Conservation (phyloP, 768 basidiomycete species). For the Kwoniella europaea region DNA sequence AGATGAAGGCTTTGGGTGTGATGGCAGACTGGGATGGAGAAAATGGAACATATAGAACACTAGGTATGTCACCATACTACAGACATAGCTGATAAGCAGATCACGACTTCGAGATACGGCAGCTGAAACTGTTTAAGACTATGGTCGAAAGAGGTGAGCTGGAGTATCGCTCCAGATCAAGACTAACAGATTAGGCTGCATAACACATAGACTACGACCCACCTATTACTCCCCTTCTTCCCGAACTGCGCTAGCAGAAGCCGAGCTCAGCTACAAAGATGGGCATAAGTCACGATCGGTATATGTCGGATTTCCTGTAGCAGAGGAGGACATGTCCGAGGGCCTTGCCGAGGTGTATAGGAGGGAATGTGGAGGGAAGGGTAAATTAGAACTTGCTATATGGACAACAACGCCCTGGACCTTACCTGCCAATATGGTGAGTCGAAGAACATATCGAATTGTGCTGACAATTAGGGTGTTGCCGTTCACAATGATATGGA, state of each 20-base stretch:
- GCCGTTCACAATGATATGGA: slow-evolving; percentile 75
- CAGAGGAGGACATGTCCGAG: slow-evolving; percentile 43
- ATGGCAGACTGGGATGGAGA: slow-evolving; percentile 85
- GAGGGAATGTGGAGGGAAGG: slow-evolving; percentile 11
- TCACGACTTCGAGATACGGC: slow-evolving; percentile 82
- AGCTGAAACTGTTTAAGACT: slow-evolving; percentile 78
- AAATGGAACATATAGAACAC: slow-evolving; percentile 73
- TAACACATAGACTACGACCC: slow-evolving; percentile 84
- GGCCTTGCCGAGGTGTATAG: slow-evolving; percentile 34
- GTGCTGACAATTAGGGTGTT: slow-evolving; percentile 68
- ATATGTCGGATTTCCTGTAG: slow-evolving; percentile 79
- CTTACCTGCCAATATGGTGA: slow-evolving; percentile 89
- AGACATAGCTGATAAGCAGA: slow-evolving; percentile 62
- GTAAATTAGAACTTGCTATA: slow-evolving; percentile 68
- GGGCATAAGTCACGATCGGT: slow-evolving; percentile 85
- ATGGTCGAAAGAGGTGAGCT: slow-evolving; percentile 81
- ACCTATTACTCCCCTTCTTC: slow-evolving; percentile 96
- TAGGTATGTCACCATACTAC: slow-evolving; percentile 64
- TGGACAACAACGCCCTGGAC: slow-evolving; percentile 99
- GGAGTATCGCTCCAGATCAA: background rate
- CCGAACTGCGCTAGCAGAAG: slow-evolving; percentile 89
- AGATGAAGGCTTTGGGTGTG: slow-evolving; percentile 80
- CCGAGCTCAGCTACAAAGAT: slow-evolving; percentile 88
- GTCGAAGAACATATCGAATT: slow-evolving; percentile 29
- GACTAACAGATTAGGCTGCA: slow-evolving; percentile 65